Evolutionary conservation across 1,284 basidiomycete genomes (phyloP).

Genomic region (Microbotryum lychnidis-dioicae): DNA sequence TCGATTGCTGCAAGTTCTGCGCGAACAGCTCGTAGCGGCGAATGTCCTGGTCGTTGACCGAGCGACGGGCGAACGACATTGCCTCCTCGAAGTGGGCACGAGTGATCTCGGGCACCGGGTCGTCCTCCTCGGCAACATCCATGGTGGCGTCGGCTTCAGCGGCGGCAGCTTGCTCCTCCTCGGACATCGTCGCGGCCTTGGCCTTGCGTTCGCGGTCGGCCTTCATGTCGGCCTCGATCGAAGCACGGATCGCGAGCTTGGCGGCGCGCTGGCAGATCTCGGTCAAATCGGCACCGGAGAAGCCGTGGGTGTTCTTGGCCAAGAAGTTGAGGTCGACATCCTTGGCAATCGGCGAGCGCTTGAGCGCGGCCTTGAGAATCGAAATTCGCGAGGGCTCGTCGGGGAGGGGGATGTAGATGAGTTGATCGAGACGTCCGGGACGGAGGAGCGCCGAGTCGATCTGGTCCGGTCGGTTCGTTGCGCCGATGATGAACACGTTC

Average conservation of each 20-base stretch:
- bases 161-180: constrained; percentile 50
- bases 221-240: constrained; percentile 87
- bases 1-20: constrained; percentile 55
- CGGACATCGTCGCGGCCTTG: constrained; percentile 60
- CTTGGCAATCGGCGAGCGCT: constrained; percentile 83
- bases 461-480: constrained; percentile 98
- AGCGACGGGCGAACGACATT: constrained; percentile 62
- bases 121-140: constrained; percentile 53
- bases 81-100: constrained; percentile 95
- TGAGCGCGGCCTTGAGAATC: constrained; percentile 82
- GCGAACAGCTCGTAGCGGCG: constrained; percentile 87
- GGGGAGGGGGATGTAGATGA: constrained; percentile 52
- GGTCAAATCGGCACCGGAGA: constrained; percentile 98
- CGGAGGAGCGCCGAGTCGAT: constrained; percentile 94
- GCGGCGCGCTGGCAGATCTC: constrained; percentile 98
- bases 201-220: constrained; percentile 69
- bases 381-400: constrained; percentile 85
- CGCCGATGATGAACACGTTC: constrained; percentile 72
- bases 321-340: constrained; percentile 81
- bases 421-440: constrained; percentile 87
- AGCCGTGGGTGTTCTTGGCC: constrained; percentile 90
- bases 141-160: constrained; percentile 52
- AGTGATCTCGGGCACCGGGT: constrained; percentile 95
- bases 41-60: constrained; percentile 57
- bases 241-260: constrained; percentile 90